Evolutionary conservation across 495 filamentous ascomycete species (phyloP).

Genomic region (Aspergillus biplanus): DNA sequence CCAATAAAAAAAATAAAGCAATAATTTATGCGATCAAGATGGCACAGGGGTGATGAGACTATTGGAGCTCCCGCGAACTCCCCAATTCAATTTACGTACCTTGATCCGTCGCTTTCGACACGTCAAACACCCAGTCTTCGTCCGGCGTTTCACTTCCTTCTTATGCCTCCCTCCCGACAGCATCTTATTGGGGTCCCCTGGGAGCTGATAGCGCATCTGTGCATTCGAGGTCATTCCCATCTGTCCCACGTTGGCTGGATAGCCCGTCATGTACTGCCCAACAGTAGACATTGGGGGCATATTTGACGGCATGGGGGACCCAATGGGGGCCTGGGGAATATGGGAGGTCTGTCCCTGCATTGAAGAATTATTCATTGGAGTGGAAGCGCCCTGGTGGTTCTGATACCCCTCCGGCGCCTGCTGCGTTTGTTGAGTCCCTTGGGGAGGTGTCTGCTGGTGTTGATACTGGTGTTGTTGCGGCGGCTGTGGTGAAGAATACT

Average conservation of each 20-base stretch:
- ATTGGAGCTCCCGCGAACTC: neutral
- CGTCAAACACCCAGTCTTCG: constrained; percentile 96
- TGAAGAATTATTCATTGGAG: constrained; percentile 30
- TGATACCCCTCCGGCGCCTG: constrained; percentile 43
- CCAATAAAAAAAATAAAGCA: constrained; percentile 1
- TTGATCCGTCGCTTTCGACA: constrained; percentile 98
- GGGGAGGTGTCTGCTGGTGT: constrained; percentile 31
- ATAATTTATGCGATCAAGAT: neutral
- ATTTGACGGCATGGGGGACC: constrained; percentile 48
- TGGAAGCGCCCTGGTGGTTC: constrained; percentile 31
- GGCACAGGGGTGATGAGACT: neutral
- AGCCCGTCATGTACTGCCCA: constrained; percentile 51
- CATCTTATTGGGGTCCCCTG: constrained; percentile 58
- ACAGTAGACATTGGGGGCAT: constrained; percentile 49
- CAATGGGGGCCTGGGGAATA: constrained; percentile 49
- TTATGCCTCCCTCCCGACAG: constrained; percentile 85
- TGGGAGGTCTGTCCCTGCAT: constrained; percentile 41
- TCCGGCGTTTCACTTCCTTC: constrained; percentile 98
- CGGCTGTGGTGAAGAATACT: constrained; percentile 14
- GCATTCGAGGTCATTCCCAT: constrained; percentile 41
- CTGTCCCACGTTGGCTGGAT: constrained; percentile 41
- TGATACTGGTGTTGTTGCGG: constrained; percentile 30
- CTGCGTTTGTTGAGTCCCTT: constrained; percentile 40
- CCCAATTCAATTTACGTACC: constrained; percentile 62
- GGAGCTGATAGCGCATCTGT: constrained; percentile 49